A percentile compares a stretch with the other conserved stretches of the same genome.
phyloP scores from a whole-genome alignment of 208 protist species.

The Leishmania lainsoni region DNA sequence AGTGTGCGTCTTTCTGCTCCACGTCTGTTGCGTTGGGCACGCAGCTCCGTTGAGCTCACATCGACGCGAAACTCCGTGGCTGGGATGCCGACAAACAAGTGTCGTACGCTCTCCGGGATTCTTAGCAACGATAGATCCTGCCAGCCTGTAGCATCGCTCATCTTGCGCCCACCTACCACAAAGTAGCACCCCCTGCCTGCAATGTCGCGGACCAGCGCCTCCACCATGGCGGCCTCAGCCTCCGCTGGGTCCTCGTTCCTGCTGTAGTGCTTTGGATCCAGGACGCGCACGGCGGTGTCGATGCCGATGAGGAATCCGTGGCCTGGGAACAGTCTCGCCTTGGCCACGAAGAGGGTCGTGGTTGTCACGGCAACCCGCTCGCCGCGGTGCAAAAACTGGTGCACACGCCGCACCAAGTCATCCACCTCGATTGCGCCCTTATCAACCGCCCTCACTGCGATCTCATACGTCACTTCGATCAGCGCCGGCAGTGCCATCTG shows the following conservation, averaged over 20 bases:
- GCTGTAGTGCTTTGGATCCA: conserved; percentile 74
- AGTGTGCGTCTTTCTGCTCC: background rate
- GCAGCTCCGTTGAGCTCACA: conserved; percentile 75
- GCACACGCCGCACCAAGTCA: conserved; percentile 49
- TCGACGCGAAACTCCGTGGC: conserved; percentile 64
- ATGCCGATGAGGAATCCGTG: conserved; percentile 77
- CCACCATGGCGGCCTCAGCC: conserved; percentile 37
- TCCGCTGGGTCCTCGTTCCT: conserved; percentile 20
- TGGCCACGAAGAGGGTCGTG: conserved; percentile 64
- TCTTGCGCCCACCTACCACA: conserved; percentile 43
- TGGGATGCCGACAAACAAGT: conserved; percentile 59
- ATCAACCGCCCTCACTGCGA: conserved; percentile 59
- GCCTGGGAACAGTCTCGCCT: conserved; percentile 63
- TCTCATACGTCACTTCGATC: conserved; percentile 68
- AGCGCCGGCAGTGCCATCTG: background rate
- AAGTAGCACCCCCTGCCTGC: conserved; percentile 43
- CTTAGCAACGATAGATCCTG: conserved; percentile 41
- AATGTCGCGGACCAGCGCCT: conserved; percentile 29
- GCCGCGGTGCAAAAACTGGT: conserved; percentile 50
- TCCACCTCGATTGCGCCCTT: conserved; percentile 41
- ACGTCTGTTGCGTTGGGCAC: conserved; percentile 14
- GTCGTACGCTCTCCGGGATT: conserved; percentile 39
- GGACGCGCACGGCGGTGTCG: conserved; percentile 69
- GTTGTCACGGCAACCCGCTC: conserved; percentile 63
- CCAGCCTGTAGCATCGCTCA: conserved; percentile 33